Conservation (phyloP, 2,329 filamentous ascomycete genomes). For the Hymenoscyphus scutula region DNA sequence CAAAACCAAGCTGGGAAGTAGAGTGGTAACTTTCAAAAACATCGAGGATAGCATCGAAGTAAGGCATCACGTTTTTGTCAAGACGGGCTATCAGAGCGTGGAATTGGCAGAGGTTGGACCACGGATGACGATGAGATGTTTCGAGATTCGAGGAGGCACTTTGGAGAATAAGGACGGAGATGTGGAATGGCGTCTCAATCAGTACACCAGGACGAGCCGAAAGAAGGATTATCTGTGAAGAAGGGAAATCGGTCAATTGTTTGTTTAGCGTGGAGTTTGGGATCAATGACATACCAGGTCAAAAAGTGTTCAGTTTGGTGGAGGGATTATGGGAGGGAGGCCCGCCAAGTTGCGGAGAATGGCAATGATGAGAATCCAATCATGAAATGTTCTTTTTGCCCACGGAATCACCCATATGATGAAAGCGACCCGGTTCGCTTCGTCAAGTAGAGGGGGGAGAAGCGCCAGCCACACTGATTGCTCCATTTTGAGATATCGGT, state of each 20-base stretch:
- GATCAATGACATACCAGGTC: slow-evolving; percentile 22
- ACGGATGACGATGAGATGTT: slow-evolving; percentile 94
- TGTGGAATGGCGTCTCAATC: slow-evolving; percentile 92
- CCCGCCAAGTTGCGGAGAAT: slow-evolving; percentile 4
- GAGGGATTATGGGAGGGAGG: not conserved
- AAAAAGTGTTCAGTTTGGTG: slow-evolving; percentile 10
- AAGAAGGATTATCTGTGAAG: slow-evolving; percentile 92
- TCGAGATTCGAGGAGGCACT: slow-evolving; percentile 88
- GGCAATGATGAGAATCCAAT: slow-evolving; percentile 14
- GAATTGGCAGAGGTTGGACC: slow-evolving; percentile 89
- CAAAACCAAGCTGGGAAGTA: slow-evolving; percentile 75
- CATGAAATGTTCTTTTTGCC: slow-evolving; percentile 13
- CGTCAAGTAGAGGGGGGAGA: slow-evolving; percentile 13
- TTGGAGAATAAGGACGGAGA: slow-evolving; percentile 94
- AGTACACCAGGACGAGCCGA: slow-evolving; percentile 87
- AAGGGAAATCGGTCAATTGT: slow-evolving; percentile 20
- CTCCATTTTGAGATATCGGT: slow-evolving; percentile 7
- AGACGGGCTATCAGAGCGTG: slow-evolving; percentile 85
- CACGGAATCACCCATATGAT: slow-evolving; percentile 23
- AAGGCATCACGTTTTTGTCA: slow-evolving; percentile 89
- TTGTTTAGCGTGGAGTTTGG: slow-evolving; percentile 37
- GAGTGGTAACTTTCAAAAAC: slow-evolving; percentile 92
- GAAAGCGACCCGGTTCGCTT: slow-evolving; percentile 16
- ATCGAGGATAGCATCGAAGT: slow-evolving; percentile 93
- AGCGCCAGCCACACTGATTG: slow-evolving; percentile 6